Base-by-base conservation (phyloP, 129 eudicot species). In the Scalesia atractyloides region DNA sequence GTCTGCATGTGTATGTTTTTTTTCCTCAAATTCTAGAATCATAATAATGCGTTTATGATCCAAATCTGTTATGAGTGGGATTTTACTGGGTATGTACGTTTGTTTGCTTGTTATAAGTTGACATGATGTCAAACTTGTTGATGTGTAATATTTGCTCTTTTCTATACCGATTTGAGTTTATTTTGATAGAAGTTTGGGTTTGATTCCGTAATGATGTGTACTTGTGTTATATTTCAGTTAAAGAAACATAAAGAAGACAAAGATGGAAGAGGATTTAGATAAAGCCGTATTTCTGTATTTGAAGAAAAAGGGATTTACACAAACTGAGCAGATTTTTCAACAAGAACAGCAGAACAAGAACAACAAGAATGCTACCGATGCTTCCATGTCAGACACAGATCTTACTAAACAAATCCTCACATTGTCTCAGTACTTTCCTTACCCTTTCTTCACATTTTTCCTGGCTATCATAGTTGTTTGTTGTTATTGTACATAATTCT, bases 261-360 rank as follows among this genome's bases (percentile, higher is more conserved):
- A 3, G 33, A 90, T 90, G 99, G 99, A 84, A 72, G 97, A 89
- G 67, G 97, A 85, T 34, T 61, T 88, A 14, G 96, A 94, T 79
- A 90, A 84, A 81, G 85, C 77, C 14, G 88, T 94, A 74, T 10
- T 83, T 44, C 76, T 85, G 9, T 90, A 84, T 62, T 43, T 94
- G 79, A 91, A 83, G 82, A 94, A 79, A 80, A 90, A 84, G 86
- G 99, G 99, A 48, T 84, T 84, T 58, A 86, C 83, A 52, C 93
- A 86, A 82, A 87, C 97, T 0, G 99, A 86, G 44, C 81, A 82
- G 61, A 79, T 82, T 24, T 79, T 84, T 24, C 93, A 82, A 41
- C 89, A 88, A 83, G 97, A 92, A 76, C 89, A 88, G 41, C 87
- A 86, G 46, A 80, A 81, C 66, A 68, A 79, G 78, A 73, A 63